Conservation (phyloP, 352 stramenopile genomes). For the Peronospora farinosa region DNA sequence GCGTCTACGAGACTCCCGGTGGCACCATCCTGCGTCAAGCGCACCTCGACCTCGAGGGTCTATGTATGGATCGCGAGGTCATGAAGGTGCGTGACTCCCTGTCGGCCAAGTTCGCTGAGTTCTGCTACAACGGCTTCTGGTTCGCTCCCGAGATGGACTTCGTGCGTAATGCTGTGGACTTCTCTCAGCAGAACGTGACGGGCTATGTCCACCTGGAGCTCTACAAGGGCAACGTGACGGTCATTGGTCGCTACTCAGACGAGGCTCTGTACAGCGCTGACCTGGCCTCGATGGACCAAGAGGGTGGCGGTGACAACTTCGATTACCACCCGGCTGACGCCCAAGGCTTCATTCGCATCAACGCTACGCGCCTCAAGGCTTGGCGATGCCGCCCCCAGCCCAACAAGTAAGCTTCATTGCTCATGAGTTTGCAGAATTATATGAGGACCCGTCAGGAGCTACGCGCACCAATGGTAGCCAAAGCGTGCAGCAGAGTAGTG, state of each 20-base stretch:
- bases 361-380: slow-evolving; percentile 96
- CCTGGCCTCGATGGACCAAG: slow-evolving; percentile 97
- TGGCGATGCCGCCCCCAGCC: slow-evolving; percentile 57
- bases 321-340: slow-evolving; percentile 97
- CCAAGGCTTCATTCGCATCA: slow-evolving; percentile 98
- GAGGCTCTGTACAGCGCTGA: slow-evolving; percentile 96
- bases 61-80: slow-evolving; percentile 96
- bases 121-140: slow-evolving; percentile 99
- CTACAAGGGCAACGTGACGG: slow-evolving; percentile 97
- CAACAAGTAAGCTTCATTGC: slow-evolving; percentile 35
- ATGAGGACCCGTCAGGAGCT: slow-evolving; percentile 12
- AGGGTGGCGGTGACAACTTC: slow-evolving; percentile 91
- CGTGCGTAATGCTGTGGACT: slow-evolving; percentile 93
- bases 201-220: slow-evolving; percentile 92
- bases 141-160: slow-evolving; percentile 99
- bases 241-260: slow-evolving; percentile 88
- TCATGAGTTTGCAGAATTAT: slow-evolving; percentile 22
- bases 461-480: neutral
- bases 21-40: slow-evolving; percentile 89
- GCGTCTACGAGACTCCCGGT: slow-evolving; percentile 97
- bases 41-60: slow-evolving; percentile 91
- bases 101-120: slow-evolving; percentile 93
- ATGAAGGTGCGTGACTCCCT: slow-evolving; percentile 91
- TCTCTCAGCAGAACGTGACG: slow-evolving; percentile 91
- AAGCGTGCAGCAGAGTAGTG: no score